Conservation (phyloP, 176 grass and related monocot species). For the Hsuehochloa calcarea region DNA sequence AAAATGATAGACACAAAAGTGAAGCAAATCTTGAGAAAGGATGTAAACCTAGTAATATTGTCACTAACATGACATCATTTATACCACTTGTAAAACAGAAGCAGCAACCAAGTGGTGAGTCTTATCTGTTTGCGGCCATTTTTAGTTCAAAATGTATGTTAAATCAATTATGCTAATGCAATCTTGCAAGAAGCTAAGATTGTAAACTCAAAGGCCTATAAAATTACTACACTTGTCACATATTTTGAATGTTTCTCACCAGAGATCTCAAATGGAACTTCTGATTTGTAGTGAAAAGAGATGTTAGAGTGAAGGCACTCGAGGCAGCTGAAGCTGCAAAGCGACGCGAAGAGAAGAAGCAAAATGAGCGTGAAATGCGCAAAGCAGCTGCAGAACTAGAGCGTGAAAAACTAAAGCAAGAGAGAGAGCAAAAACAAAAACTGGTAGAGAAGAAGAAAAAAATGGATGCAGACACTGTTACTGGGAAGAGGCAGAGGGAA, state of each 20-base stretch:
- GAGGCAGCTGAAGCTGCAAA: conserved; percentile 66
- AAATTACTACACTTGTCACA: neutral
- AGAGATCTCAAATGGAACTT: neutral
- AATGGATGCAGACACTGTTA: conserved; percentile 44
- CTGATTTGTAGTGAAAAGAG: conserved; percentile 54
- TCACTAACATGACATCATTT: conserved; percentile 59
- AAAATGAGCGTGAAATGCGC: conserved; percentile 50
- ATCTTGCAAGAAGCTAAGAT: conserved; percentile 7
- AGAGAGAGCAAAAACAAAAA: conserved; percentile 57
- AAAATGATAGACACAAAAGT: conserved; percentile 33
- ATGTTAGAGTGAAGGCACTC: conserved; percentile 66
- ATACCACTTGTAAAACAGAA: conserved; percentile 61
- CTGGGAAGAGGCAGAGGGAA: conserved; percentile 71
- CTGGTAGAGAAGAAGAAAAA: conserved; percentile 46
- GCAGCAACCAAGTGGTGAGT: conserved; percentile 45
- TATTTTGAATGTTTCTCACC: neutral
- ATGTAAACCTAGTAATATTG: conserved; percentile 55
- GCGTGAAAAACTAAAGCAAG: conserved; percentile 48
- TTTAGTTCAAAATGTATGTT: conserved; percentile 12
- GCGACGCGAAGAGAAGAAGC: conserved; percentile 54
- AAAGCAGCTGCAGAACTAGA: conserved; percentile 58
- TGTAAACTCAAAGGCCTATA: neutral
- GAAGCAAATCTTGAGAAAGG: conserved; percentile 27
- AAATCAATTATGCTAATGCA: neutral
- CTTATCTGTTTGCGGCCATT: neutral